phyloP scores from a whole-genome alignment of 148 eudicot species.

The Persicaria maculosa region DNA sequence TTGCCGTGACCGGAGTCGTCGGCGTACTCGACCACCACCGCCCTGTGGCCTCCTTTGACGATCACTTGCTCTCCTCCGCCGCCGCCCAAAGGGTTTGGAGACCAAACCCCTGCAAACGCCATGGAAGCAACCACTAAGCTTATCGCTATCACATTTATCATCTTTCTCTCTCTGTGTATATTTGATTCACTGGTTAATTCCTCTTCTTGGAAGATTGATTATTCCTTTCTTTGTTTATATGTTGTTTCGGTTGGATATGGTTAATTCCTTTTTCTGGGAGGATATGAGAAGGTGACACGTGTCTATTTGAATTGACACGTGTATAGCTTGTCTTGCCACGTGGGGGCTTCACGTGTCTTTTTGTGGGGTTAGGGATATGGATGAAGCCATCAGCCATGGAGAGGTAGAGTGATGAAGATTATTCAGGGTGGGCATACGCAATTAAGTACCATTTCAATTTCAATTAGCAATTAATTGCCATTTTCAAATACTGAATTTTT shows the following conservation, averaged over 20 bases:
- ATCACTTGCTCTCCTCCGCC: conserved; percentile 28
- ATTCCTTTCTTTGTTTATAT: background rate
- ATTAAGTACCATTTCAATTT: too few species aligned
- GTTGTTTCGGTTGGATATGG: background rate
- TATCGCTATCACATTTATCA: conserved; percentile 63
- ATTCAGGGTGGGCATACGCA: too few species aligned
- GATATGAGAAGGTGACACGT: background rate
- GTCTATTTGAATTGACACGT: background rate
- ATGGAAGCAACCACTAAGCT: conserved; percentile 39
- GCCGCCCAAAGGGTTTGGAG: conserved; percentile 38
- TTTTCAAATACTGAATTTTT: too few species aligned
- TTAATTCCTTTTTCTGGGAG: background rate
- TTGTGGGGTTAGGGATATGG: background rate
- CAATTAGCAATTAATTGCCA: too few species aligned
- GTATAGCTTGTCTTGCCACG: background rate
- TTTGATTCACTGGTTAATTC: background rate
- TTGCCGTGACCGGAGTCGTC: conserved; percentile 37
- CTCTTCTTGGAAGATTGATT: background rate
- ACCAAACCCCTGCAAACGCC: conserved; percentile 43
- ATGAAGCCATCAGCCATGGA: background rate
- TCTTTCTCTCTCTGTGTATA: conserved; percentile 13
- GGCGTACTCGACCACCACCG: conserved; percentile 53
- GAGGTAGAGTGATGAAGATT: too few species aligned
- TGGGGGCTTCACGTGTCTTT: background rate
- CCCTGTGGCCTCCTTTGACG: conserved; percentile 51